Conservation (phyloP, 805 yeast genomes). For the Soucietia sequanensis region DNA sequence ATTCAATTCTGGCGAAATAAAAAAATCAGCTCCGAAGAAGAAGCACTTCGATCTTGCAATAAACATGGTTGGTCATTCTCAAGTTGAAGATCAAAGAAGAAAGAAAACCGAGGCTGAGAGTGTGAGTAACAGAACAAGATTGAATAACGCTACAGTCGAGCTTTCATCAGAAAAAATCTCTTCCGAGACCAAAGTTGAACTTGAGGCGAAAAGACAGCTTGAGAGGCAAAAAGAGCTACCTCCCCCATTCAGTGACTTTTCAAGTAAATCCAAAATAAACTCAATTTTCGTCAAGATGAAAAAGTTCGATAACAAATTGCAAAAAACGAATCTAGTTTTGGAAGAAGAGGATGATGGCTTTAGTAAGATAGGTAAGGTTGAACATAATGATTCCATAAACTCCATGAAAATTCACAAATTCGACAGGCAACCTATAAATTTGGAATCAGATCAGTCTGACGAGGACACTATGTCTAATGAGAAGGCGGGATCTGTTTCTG, state of each 20-base stretch:
- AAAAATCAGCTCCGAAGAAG: too few relatives aligned
- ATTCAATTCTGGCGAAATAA: constrained; percentile 1
- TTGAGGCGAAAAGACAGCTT: too few relatives aligned
- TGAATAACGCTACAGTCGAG: too few relatives aligned
- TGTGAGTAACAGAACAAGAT: too few relatives aligned
- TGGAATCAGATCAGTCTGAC: not conserved
- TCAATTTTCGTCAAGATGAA: constrained; percentile 20
- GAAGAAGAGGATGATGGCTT: not conserved
- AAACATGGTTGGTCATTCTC: too few relatives aligned
- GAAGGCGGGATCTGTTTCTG: not conserved
- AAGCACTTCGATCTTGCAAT: too few relatives aligned
- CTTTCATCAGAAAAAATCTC: too few relatives aligned
- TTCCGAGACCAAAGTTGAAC: too few relatives aligned
- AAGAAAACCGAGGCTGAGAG: too few relatives aligned
- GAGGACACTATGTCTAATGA: not conserved
- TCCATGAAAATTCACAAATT: too few relatives aligned
- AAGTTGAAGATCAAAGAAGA: too few relatives aligned
- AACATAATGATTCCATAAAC: not conserved
- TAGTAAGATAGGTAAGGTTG: not conserved
- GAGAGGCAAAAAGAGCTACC: constrained; percentile 1
- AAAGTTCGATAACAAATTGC: constrained; percentile 16
- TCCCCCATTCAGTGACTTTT: not conserved
- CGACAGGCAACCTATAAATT: not conserved
- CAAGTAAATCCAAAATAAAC: constrained; percentile 13
- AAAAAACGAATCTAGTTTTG: not conserved